Percentiles rank a stretch among this genome's conserved stretches.
Conservation (phyloP, 176 grass and related monocot genomes). For the Rhynchospora pubera region DNA sequence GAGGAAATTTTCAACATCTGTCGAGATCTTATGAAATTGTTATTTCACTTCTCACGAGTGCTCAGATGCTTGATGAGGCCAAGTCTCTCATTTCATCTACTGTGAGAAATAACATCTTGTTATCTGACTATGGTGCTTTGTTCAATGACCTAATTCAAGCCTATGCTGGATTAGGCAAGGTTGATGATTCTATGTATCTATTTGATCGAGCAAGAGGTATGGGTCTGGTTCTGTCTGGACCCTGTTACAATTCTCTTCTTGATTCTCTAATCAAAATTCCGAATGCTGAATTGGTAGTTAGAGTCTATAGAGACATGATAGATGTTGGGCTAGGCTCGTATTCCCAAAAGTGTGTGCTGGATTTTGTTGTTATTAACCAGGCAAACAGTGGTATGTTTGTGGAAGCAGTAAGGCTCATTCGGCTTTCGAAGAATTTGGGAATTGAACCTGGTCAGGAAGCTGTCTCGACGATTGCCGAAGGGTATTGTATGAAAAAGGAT, state of each 20-base stretch:
- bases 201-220: conserved; percentile 50
- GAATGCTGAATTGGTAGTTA: conserved; percentile 47
- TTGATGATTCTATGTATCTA: conserved; percentile 46
- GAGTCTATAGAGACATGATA: conserved; percentile 81
- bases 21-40: conserved; percentile 66
- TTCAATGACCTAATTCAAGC: conserved; percentile 46
- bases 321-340: conserved; percentile 52
- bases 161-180: conserved; percentile 38
- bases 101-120: conserved; percentile 17
- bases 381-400: conserved; percentile 34
- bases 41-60: conserved; percentile 51
- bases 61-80: conserved; percentile 61
- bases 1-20: conserved; percentile 55
- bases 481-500: conserved; percentile 66
- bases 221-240: conserved; percentile 41
- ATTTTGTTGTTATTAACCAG: conserved; percentile 50
- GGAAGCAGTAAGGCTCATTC: conserved; percentile 50
- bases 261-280: conserved; percentile 34
- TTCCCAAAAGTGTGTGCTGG: conserved; percentile 39
- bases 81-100: conserved; percentile 57
- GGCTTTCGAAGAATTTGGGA: conserved; percentile 38
- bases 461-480: conserved; percentile 47
- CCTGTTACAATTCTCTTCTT: conserved; percentile 63
- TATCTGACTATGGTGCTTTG: conserved; percentile 19
- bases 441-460: conserved; percentile 36